phyloP scores from a whole-genome alignment of 352 stramenopile species.

The Globisporangium heterothallicum region DNA sequence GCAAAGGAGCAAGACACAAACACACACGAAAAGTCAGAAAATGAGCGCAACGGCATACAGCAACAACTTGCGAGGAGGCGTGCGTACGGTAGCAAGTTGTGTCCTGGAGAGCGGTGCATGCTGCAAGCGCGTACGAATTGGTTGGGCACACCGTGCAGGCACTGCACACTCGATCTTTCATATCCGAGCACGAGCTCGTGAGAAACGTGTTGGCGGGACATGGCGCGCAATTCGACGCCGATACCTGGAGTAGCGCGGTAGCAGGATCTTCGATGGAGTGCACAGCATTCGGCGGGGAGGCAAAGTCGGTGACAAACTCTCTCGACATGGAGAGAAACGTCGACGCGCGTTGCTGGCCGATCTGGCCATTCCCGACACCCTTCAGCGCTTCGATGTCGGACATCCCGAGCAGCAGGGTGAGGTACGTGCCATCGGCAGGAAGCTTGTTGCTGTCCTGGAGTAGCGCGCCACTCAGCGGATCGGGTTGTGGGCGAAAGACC shows the following conservation, averaged over 20 bases:
- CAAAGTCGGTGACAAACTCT: conserved; percentile 44
- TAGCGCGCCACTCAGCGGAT: conserved; percentile 41
- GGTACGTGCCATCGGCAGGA: conserved; percentile 51
- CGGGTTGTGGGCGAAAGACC: conserved; percentile 43
- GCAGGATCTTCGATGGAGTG: conserved; percentile 13
- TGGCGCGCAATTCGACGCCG: conserved; percentile 41
- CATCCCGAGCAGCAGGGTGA: conserved; percentile 45
- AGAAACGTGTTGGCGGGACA: conserved; percentile 43
- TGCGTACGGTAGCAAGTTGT: conserved; percentile 70
- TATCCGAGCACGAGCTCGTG: conserved; percentile 53
- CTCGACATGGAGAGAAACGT: conserved; percentile 45
- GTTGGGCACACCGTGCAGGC: conserved; percentile 51
- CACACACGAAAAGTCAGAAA: background rate
- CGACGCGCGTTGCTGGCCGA: conserved; percentile 34
- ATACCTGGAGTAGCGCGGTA: conserved; percentile 26
- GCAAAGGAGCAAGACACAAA: background rate
- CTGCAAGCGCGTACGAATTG: conserved; percentile 45
- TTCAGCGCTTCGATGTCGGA: conserved; percentile 33
- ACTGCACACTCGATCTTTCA: conserved; percentile 44
- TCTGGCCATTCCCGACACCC: conserved; percentile 33
- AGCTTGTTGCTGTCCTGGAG: conserved; percentile 39
- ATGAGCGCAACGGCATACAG: background rate
- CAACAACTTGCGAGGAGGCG: conserved; percentile 4
- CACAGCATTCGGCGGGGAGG: conserved; percentile 30
- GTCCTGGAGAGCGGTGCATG: conserved; percentile 48